Conservation (phyloP, 176 grass and related monocot genomes). For the Oryza meridionalis region DNA sequence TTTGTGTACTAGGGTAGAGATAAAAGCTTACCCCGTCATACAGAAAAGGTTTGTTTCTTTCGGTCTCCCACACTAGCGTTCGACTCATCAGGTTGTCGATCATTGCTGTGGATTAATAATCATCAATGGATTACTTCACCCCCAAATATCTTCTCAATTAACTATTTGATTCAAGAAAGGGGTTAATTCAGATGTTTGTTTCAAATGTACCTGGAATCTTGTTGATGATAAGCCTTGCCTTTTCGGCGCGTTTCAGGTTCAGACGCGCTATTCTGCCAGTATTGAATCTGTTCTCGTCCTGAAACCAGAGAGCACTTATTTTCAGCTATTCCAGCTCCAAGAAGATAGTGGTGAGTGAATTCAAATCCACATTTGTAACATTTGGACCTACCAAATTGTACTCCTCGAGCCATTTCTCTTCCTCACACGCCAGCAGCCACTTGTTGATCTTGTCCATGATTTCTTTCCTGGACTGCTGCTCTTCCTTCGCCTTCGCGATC, state of each 20-base stretch:
- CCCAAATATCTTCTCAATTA: background rate
- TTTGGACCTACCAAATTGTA: slow-evolving; percentile 42
- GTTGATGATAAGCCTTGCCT: slow-evolving; percentile 53
- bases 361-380: background rate
- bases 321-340: slow-evolving; percentile 15
- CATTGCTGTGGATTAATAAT: slow-evolving; percentile 20
- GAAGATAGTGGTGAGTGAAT: background rate
- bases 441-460: slow-evolving; percentile 73
- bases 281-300: slow-evolving; percentile 68
- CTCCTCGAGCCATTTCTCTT: slow-evolving; percentile 66
- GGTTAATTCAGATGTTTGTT: background rate
- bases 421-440: slow-evolving; percentile 70
- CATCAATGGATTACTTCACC: background rate
- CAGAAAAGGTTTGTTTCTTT: slow-evolving; percentile 61
- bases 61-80: slow-evolving; percentile 62
- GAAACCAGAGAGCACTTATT: background rate
- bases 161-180: background rate
- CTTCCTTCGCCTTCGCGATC: slow-evolving; percentile 54
- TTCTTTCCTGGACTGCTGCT: slow-evolving; percentile 57
- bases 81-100: slow-evolving; percentile 62
- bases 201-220: slow-evolving; percentile 56
- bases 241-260: slow-evolving; percentile 72
- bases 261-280: slow-evolving; percentile 58
- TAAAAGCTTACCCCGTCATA: slow-evolving; percentile 54
- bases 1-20: background rate